A percentile compares a stretch with the other conserved stretches of the same genome.
phyloP scores from a whole-genome alignment of 371 early-diverging fungal genomes.

The Actinomucor elegans region DNA sequence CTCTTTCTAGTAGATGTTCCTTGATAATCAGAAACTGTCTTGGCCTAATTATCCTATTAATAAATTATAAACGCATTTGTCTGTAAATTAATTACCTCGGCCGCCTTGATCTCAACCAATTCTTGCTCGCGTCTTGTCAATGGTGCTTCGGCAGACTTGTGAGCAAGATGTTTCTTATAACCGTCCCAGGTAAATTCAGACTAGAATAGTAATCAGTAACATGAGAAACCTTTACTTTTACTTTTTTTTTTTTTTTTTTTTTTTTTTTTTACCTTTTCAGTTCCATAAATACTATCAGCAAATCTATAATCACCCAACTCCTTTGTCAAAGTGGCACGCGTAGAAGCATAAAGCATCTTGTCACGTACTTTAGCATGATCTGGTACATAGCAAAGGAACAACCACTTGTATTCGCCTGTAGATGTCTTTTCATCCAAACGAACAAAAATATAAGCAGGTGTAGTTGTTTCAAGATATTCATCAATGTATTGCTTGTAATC shows the following conservation, averaged over 20 bases:
- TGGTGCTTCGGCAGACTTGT: constrained; percentile 76
- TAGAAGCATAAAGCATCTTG: constrained; percentile 90
- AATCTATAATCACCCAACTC: constrained; percentile 80
- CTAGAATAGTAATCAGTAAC: constrained; percentile 19
- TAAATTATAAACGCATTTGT: too few relatives aligned
- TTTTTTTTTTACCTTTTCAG: constrained; percentile 50
- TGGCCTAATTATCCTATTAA: constrained; percentile 28
- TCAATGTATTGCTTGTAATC: constrained; percentile 28
- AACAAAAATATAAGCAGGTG: constrained; percentile 71
- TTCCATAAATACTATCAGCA: constrained; percentile 78
- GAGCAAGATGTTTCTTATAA: constrained; percentile 70
- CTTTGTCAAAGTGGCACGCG: constrained; percentile 73
- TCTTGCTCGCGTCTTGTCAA: constrained; percentile 82
- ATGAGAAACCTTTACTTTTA: not conserved
- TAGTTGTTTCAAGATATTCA: constrained; percentile 49
- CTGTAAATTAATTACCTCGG: constrained; percentile 50
- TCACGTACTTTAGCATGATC: constrained; percentile 79
- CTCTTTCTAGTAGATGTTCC: constrained; percentile 54
- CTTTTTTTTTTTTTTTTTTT: too few relatives aligned
- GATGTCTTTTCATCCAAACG: constrained; percentile 56
- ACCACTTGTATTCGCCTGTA: constrained; percentile 64
- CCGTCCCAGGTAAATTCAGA: constrained; percentile 70
- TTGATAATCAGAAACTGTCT: constrained; percentile 50
- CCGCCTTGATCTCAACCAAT: constrained; percentile 62
- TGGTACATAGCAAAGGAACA: constrained; percentile 78